Conservation (phyloP, 257 asterid species). For the Nicotiana paniculata region DNA sequence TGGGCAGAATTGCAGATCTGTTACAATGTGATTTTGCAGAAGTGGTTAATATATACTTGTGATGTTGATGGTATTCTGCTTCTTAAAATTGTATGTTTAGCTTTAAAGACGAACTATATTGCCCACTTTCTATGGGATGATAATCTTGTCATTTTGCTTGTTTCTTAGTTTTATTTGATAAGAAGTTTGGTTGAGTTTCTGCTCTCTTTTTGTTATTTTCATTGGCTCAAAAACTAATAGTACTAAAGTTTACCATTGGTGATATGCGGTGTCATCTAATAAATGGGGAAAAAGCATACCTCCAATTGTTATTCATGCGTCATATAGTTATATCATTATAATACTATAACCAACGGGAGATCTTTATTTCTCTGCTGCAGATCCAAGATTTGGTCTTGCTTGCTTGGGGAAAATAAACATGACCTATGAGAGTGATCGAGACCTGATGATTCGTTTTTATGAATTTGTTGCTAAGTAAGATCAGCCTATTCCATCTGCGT, state of each 20-base stretch:
- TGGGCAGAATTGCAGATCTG: not conserved
- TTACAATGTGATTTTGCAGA: not conserved
- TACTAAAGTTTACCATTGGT: too few relatives aligned
- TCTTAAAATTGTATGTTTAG: not conserved
- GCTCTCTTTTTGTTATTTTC: not conserved
- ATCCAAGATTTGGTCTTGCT: constrained; percentile 75
- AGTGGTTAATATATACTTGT: too few relatives aligned
- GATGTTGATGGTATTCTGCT: not conserved
- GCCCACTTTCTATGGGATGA: too few relatives aligned
- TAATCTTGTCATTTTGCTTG: not conserved
- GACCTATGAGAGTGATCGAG: constrained; percentile 69
- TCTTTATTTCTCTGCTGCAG: constrained; percentile 33
- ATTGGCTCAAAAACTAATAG: too few relatives aligned
- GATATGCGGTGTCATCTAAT: not conserved
- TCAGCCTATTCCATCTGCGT: not conserved
- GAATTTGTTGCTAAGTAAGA: constrained; percentile 78
- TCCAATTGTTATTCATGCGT: not conserved
- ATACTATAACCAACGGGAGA: not conserved
- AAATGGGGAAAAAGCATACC: not conserved
- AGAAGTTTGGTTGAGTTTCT: not conserved
- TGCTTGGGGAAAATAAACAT: constrained; percentile 72
- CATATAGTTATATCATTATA: not conserved
- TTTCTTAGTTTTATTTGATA: not conserved
- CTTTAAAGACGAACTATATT: not conserved
- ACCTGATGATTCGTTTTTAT: constrained; percentile 71